Percentiles rank a stretch among this genome's conserved stretches.
Conservation (phyloP, 225 moss, liverwort and hornwort genomes). For the Physcomitrellopsis africana region DNA sequence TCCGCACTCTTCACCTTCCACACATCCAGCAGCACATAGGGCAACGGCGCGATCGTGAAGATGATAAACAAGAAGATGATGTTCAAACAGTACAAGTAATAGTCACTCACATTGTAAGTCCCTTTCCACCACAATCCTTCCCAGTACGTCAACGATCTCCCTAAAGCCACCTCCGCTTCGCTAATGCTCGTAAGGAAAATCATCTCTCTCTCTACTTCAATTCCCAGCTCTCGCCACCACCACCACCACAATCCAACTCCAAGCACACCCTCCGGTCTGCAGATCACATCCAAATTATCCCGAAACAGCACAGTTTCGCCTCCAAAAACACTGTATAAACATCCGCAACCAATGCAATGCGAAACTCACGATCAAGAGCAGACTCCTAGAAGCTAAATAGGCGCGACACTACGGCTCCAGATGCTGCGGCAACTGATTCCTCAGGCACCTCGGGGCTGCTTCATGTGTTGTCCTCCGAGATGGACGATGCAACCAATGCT, state of each 20-base stretch:
- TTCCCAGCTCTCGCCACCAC: not conserved
- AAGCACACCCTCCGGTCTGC: no score
- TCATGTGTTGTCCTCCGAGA: conserved; percentile 23
- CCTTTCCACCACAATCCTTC: conserved; percentile 67
- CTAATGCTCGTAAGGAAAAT: conserved; percentile 46
- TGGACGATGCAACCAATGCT: conserved; percentile 20
- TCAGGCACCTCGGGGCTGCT: not conserved
- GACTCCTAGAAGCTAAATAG: not conserved
- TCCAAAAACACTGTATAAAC: not conserved
- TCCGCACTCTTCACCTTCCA: conserved; percentile 65
- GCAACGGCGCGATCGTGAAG: conserved; percentile 73
- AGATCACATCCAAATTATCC: no score
- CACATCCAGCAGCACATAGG: conserved; percentile 74
- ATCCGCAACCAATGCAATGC: not conserved
- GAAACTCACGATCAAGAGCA: not conserved
- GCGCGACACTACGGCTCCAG: not conserved
- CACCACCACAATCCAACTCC: not conserved
- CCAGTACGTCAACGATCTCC: conserved; percentile 53
- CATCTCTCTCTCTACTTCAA: conserved; percentile 23
- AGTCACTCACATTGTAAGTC: conserved; percentile 77
- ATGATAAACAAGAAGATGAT: conserved; percentile 66
- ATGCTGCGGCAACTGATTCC: not conserved
- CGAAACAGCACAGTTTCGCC: no score
- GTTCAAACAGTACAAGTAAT: conserved; percentile 68
- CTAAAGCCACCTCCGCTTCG: conserved; percentile 61